Conservation (phyloP, 2,329 filamentous ascomycete genomes). For the Fusarium luffae region DNA sequence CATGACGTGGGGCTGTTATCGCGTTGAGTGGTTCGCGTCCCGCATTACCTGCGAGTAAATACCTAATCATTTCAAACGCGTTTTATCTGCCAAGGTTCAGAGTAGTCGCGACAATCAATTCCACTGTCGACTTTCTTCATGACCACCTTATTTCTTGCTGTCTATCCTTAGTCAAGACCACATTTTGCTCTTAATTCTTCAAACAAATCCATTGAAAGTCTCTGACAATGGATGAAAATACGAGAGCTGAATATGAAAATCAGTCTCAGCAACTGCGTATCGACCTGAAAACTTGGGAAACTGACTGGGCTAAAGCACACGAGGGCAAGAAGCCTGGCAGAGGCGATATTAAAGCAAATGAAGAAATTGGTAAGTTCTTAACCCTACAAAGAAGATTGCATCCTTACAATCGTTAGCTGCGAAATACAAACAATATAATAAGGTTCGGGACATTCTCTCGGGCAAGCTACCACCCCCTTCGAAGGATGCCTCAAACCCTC, state of each 20-base stretch:
- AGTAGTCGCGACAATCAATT: constrained; percentile 32
- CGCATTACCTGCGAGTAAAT: constrained; percentile 1
- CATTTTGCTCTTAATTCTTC: background rate
- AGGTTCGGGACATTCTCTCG: constrained; percentile 67
- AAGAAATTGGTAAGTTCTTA: constrained; percentile 70
- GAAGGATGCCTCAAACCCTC: constrained; percentile 51
- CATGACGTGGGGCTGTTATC: constrained; percentile 38
- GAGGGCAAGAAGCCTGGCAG: constrained; percentile 75
- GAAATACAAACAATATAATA: constrained; percentile 83
- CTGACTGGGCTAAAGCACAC: constrained; percentile 70
- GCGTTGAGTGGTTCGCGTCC: constrained; percentile 44
- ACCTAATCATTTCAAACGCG: constrained; percentile 24
- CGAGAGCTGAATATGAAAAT: constrained; percentile 59
- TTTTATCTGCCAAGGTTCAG: constrained; percentile 4
- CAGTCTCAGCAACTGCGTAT: constrained; percentile 68
- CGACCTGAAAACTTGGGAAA: constrained; percentile 81
- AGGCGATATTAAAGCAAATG: constrained; percentile 80
- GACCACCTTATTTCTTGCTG: background rate
- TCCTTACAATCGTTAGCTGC: constrained; percentile 58
- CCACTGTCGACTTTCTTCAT: constrained; percentile 13
- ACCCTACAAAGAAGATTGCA: background rate
- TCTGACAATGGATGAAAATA: constrained; percentile 59
- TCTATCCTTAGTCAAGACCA: background rate
- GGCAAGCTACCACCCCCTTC: constrained; percentile 61
- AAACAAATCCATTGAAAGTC: background rate